Evolutionary conservation across 2,329 filamentous ascomycete species (phyloP).

Genomic region (Fusarium lyarnte): DNA sequence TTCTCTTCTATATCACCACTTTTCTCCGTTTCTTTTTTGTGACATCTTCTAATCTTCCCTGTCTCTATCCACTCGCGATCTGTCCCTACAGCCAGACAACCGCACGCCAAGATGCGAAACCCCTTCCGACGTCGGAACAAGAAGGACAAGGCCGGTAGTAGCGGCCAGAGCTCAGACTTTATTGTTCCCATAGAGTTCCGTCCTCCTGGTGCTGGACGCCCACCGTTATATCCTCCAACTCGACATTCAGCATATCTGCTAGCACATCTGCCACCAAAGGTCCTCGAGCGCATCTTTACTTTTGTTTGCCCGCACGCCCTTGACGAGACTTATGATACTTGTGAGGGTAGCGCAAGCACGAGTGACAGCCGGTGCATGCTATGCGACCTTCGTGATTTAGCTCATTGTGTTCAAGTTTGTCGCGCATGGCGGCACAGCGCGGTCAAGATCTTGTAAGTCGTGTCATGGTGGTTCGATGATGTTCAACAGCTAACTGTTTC

Average conservation of each 20-base stretch:
- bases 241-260: slow-evolving; percentile 55
- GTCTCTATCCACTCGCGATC: slow-evolving; percentile 1
- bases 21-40: background rate
- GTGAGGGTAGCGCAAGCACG: slow-evolving; percentile 74
- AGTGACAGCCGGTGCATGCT: slow-evolving; percentile 87
- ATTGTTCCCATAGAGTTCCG: slow-evolving; percentile 45
- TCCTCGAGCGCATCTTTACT: slow-evolving; percentile 81
- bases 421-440: slow-evolving; percentile 73
- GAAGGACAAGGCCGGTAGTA: slow-evolving; percentile 46
- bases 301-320: slow-evolving; percentile 84
- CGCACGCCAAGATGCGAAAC: slow-evolving; percentile 47
- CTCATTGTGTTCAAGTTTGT: slow-evolving; percentile 79
- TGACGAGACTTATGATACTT: slow-evolving; percentile 82
- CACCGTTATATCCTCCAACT: slow-evolving; percentile 51
- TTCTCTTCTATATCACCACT: background rate
- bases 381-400: slow-evolving; percentile 89
- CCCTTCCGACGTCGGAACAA: slow-evolving; percentile 52
- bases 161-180: slow-evolving; percentile 35
- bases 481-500: slow-evolving; percentile 18
- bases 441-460: slow-evolving; percentile 68
- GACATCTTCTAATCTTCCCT: background rate
- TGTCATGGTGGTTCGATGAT: background rate
- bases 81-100: slow-evolving; percentile 7
- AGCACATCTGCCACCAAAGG: slow-evolving; percentile 68
- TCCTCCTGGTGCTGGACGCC: slow-evolving; percentile 38